These are phyloP conservation scores for Arthrobotrys musiformis DNA, from an alignment of 2,329 filamentous ascomycete genomes.

Conservation along the genomic window DNA sequence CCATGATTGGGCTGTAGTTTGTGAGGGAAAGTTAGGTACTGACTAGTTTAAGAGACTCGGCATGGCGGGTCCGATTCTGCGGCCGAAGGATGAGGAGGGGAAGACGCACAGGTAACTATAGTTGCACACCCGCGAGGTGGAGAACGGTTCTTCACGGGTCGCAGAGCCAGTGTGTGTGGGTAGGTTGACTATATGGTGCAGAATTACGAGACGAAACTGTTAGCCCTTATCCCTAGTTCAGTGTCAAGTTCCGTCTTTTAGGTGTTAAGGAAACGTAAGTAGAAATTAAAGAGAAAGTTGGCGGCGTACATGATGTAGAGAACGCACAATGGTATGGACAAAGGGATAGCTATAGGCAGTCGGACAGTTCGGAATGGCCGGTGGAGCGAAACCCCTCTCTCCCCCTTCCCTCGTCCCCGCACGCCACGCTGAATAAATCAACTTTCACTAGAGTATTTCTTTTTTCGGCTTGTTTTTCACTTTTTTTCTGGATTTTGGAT, in stretches of 20 bases:
- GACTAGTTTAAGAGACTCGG: constrained; percentile 16
- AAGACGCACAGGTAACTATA: constrained; percentile 37
- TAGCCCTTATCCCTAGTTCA: constrained; percentile 1
- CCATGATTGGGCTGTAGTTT: constrained; percentile 47
- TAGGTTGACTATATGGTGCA: constrained; percentile 41
- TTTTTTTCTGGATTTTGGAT: constrained; percentile 20
- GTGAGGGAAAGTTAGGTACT: constrained; percentile 5
- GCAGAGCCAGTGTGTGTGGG: constrained; percentile 51
- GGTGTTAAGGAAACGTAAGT: constrained; percentile 5
- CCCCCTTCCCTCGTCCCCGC: constrained; percentile 16
- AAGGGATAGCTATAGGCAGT: constrained; percentile 20
- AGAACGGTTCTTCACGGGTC: constrained; percentile 32
- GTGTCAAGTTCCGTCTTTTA: not conserved
- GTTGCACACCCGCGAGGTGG: constrained; percentile 29
- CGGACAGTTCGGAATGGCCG: constrained; percentile 40
- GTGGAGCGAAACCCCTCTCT: constrained; percentile 2
- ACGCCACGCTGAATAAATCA: constrained; percentile 9
- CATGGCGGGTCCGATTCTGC: not conserved
- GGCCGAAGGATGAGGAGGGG: constrained; percentile 2
- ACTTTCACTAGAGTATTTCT: constrained; percentile 1
- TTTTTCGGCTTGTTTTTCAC: constrained; percentile 1
- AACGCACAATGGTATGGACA: constrained; percentile 34
- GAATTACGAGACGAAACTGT: constrained; percentile 1
- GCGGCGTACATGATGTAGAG: constrained; percentile 39
- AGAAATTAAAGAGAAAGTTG: constrained; percentile 3